Percentiles rank a stretch among this genome's conserved stretches.
phyloP scores from a whole-genome alignment of 345 rosid genomes.

The Murraya paniculata region DNA sequence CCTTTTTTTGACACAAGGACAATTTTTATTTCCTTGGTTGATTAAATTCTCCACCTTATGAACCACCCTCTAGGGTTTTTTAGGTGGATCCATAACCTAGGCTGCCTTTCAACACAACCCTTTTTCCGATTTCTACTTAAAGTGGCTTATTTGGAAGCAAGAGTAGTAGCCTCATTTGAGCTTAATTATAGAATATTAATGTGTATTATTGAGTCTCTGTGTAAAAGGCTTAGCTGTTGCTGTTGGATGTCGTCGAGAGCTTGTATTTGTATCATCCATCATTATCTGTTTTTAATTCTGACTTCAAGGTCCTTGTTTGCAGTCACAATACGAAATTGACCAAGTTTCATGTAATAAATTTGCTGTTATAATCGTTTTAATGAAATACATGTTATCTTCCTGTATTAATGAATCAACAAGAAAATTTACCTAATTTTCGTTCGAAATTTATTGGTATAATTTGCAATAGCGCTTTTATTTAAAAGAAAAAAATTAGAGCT shows the following conservation, averaged over 20 bases:
- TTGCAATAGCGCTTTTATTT: background rate
- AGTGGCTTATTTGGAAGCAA: background rate
- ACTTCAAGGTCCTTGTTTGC: background rate
- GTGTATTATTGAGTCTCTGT: background rate
- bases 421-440: background rate
- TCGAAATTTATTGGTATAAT: background rate
- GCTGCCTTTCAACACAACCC: background rate
- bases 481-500: too few relatives aligned
- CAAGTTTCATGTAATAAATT: background rate
- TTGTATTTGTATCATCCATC: too few relatives aligned
- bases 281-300: too few relatives aligned
- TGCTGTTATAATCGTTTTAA: background rate
- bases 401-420: too few relatives aligned
- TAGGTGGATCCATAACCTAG: background rate
- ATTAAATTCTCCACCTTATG: background rate
- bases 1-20: background rate
- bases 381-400: background rate
- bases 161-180: background rate
- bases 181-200: background rate
- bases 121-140: background rate
- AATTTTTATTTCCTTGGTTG: background rate
- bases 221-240: background rate
- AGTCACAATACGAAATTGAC: background rate
- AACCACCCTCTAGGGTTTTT: background rate
- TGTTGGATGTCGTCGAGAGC: background rate